Conservation (phyloP, 768 basidiomycete genomes). For the Thelephora aurantiotincta region DNA sequence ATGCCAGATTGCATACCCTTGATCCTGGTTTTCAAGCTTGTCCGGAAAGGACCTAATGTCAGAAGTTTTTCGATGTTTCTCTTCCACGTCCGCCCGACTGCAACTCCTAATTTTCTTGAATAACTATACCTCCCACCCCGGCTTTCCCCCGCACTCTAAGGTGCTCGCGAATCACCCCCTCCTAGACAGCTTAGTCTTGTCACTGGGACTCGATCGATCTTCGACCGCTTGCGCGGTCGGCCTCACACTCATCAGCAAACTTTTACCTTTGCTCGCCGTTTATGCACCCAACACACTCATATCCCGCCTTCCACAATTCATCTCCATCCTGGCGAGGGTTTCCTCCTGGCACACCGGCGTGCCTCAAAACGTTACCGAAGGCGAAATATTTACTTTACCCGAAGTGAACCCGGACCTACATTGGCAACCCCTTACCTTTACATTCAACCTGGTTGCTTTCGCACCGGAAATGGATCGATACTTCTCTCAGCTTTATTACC, state of each 20-base stretch:
- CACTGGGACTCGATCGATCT: slow-evolving; percentile 62
- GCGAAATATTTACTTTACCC: slow-evolving; percentile 9
- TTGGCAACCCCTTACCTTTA: slow-evolving; percentile 55
- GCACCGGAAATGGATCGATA: slow-evolving; percentile 50
- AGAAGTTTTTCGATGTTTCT: slow-evolving; percentile 51
- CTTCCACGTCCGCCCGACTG: slow-evolving; percentile 43
- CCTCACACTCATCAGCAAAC: slow-evolving; percentile 49
- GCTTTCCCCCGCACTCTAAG: slow-evolving; percentile 30
- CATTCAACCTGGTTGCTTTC: slow-evolving; percentile 36
- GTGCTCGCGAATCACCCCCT: slow-evolving; percentile 48
- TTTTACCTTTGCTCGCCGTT: slow-evolving; percentile 64
- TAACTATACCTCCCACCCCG: slow-evolving; percentile 37
- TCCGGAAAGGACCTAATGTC: slow-evolving; percentile 48
- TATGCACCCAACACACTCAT: slow-evolving; percentile 43
- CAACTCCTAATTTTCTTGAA: slow-evolving; percentile 60
- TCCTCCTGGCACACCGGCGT: slow-evolving; percentile 61
- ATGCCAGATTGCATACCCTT: background rate
- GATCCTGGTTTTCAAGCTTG: slow-evolving; percentile 1
- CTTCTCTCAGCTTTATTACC: slow-evolving; percentile 75
- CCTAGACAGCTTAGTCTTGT: slow-evolving; percentile 48
- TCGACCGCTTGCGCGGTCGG: slow-evolving; percentile 54
- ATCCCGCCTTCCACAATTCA: slow-evolving; percentile 43
- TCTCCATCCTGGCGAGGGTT: slow-evolving; percentile 54
- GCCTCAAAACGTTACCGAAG: slow-evolving; percentile 11
- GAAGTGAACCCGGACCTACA: slow-evolving; percentile 28